Conservation (phyloP, 495 filamentous ascomycete species). For the Bryoglossum gracile region DNA sequence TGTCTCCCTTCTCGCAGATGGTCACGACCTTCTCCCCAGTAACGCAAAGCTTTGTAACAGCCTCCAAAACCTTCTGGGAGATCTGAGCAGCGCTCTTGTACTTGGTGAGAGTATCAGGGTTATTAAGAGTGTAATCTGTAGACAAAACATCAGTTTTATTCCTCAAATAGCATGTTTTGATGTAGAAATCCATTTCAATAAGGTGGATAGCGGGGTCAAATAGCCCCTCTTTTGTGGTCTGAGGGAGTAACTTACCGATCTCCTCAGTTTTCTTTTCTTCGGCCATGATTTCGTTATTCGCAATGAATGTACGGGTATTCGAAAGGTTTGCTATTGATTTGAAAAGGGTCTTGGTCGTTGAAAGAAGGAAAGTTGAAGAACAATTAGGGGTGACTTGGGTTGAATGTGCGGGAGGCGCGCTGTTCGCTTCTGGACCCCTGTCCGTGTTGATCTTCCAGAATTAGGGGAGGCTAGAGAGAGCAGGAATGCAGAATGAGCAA, state of each 20-base stretch:
- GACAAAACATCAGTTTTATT: conserved; percentile 10
- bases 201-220: conserved; percentile 23
- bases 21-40: conserved; percentile 86
- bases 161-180: neutral
- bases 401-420: too few relatives aligned
- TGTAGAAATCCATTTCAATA: neutral
- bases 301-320: neutral
- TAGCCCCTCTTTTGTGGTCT: too few relatives aligned
- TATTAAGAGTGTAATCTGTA: conserved; percentile 87
- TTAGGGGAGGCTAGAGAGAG: too few relatives aligned
- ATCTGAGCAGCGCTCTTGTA: conserved; percentile 95
- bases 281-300: conserved; percentile 19
- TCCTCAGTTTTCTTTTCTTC: conserved; percentile 31
- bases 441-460: too few relatives aligned
- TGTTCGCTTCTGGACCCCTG: too few relatives aligned
- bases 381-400: too few relatives aligned
- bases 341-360: neutral
- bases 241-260: conserved; percentile 31
- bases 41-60: conserved; percentile 71
- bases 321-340: neutral
- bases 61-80: conserved; percentile 87
- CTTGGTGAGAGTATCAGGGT: conserved; percentile 96
- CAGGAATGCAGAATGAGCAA: too few relatives aligned
- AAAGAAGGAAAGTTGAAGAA: neutral
- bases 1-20: conserved; percentile 91